Evolutionary conservation across 176 grass and related monocot species (phyloP), one percentile per base, ranked within the genome.

Genomic region (Typha latifolia): DNA sequence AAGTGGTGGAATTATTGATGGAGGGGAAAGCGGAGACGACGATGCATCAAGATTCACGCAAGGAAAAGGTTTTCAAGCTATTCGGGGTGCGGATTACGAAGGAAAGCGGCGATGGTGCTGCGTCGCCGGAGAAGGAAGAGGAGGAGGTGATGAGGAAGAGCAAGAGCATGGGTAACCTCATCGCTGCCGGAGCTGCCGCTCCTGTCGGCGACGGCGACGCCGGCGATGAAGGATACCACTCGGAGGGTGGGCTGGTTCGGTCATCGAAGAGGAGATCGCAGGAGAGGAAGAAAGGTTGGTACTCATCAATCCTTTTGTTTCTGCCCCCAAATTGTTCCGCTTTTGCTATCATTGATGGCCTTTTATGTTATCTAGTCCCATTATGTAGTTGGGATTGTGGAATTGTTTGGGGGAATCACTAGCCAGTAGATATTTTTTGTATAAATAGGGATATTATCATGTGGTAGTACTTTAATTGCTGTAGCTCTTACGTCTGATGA

Each of bases 141-240:
- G 80, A 87, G 80, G 80, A 80, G 32, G 85, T 79, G 77, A 87
- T 87, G 76, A 80, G 85, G 71, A 87, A 87, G 76, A 80, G 80
- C 47, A 87, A 83, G 64, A 87, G 85, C 76, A 87, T 80, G 85
- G 64, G 85, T 61, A 87, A 87, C 49, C 85, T 87, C 57, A 76
- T 68, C 21, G 68, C 84, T 16, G 29, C 34, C 14, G 9, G 24
- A 1, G 12, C 64, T 10, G 79, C 71, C 16, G 68, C 29, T 37
- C 34, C 34, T 8, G 34, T 8, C 6, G 34, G 34, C 10, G 57
- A 79, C 15, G 72, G n/a, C 12, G 76, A 23, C 47, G 80, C 34
- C 29, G 47, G 27, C 4, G 84, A 72, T 2, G 76, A 83, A 13
- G 76, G 85, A 20, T 87, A 87, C 48, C 76, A 79, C 16, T 87